A percentile compares a stretch with the other conserved stretches of the same genome.
phyloP scores from a whole-genome alignment of 2,329 filamentous ascomycete genomes.

The Ascocoryne sarcoides region DNA sequence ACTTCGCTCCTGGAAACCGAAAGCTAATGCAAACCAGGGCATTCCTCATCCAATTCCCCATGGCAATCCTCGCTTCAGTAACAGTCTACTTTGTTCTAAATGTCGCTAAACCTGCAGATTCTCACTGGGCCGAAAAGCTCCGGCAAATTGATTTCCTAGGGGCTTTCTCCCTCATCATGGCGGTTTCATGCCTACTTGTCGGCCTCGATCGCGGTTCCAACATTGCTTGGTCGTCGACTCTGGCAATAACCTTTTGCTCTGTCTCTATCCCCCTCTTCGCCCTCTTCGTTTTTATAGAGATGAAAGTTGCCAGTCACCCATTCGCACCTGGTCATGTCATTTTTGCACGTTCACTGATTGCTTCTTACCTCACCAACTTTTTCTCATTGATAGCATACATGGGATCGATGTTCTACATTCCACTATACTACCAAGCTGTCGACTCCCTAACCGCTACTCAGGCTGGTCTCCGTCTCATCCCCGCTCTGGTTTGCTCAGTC shows the following conservation, averaged over 20 bases:
- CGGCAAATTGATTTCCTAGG: conserved; percentile 65
- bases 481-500: conserved; percentile 54
- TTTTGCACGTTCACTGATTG: conserved; percentile 55
- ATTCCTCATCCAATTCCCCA: conserved; percentile 61
- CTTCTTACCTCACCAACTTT: conserved; percentile 64
- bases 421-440: conserved; percentile 69
- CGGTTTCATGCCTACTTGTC: conserved; percentile 27
- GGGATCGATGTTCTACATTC: conserved; percentile 52
- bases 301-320: conserved; percentile 57
- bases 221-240: conserved; percentile 51
- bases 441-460: conserved; percentile 53
- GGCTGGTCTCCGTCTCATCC: conserved; percentile 58
- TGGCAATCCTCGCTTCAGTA: conserved; percentile 57
- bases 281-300: conserved; percentile 62
- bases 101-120: conserved; percentile 47
- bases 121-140: conserved; percentile 58
- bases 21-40: conserved; percentile 37
- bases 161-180: conserved; percentile 54
- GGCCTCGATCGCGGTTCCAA: conserved; percentile 69
- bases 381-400: conserved; percentile 53
- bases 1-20: conserved; percentile 1
- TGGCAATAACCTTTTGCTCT: conserved; percentile 49
- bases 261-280: conserved; percentile 50
- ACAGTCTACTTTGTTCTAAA: conserved; percentile 55
- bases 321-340: conserved; percentile 70